Percentiles rank a stretch among this genome's conserved stretches.
Evolutionary conservation across 2,329 filamentous ascomycete species (phyloP).

Genomic region (Penicillium sp.): DNA sequence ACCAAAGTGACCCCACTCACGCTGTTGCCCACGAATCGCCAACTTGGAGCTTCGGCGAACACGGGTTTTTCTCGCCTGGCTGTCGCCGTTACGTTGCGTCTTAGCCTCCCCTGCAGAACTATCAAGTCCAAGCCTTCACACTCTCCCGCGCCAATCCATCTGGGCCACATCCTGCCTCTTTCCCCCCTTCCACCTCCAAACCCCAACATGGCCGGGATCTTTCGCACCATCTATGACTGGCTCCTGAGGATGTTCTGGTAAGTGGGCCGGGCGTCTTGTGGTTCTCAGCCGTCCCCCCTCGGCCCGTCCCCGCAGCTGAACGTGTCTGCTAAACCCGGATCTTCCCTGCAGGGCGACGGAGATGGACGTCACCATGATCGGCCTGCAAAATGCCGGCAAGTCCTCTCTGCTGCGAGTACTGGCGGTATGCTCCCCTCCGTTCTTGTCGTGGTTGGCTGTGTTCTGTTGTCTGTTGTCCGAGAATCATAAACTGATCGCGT

Average conservation of each 20-base stretch:
- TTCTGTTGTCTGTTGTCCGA: conserved; percentile 20
- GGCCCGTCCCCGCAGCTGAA: conserved; percentile 36
- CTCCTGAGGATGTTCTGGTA: conserved; percentile 96
- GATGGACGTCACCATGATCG: conserved; percentile 99
- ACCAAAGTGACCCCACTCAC: background rate
- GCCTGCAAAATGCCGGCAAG: conserved; percentile 96
- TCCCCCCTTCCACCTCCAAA: background rate
- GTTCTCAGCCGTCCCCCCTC: conserved; percentile 21
- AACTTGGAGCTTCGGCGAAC: too few species aligned
- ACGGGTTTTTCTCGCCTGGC: background rate
- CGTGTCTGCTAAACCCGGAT: conserved; percentile 13
- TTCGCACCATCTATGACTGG: conserved; percentile 97
- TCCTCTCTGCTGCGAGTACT: conserved; percentile 90
- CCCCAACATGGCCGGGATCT: conserved; percentile 77
- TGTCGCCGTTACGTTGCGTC: background rate
- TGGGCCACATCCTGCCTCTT: background rate
- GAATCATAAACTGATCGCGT: too few species aligned
- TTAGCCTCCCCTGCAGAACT: too few species aligned
- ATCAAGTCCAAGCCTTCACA: background rate
- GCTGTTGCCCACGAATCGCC: background rate
- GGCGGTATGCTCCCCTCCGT: conserved; percentile 66
- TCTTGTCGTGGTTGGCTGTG: background rate
- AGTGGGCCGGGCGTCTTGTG: conserved; percentile 38
- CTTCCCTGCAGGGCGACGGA: conserved; percentile 75
- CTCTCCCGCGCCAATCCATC: conserved; percentile 1